Base-by-base conservation (phyloP, 1,139 yeast species). In the Ogataea hybrid region DNA sequence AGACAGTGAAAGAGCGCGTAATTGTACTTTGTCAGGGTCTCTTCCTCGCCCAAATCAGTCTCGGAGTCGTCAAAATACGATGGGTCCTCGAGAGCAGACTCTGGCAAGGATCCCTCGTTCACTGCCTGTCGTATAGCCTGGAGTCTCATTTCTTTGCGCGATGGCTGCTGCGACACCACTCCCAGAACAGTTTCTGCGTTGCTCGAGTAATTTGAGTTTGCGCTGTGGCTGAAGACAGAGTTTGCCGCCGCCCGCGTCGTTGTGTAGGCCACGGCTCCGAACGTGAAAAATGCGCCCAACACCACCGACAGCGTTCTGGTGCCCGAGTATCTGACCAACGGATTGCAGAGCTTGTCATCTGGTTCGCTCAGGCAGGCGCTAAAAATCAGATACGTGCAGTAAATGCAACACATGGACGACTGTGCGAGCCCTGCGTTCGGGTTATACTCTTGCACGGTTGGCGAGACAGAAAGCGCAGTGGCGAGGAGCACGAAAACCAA, bases 381-480 rank as follows among this genome's bases (percentile, higher is more conserved):
- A 75, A 92, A 78, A 5, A 92, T 82, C 51, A 94, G 70, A 61
- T 94, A 94, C 0, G 97, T 85, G 64, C 97, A 88, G 64, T 94
- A 94, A 32, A 89, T 75, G 14, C 94, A 84, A 28, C 94, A 97
- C 94, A 94, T 90, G 16, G 96, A 90, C 9, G 96, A 78, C 67
- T 94, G 99, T 1, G 98, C 97, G 42, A 94, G 71, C 1, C 98
- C 99, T 1, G 97, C 96, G 53, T 85, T 88, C 4, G 97, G 95
- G 61, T 94, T 94, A 57, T 77, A 80, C 59, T 88, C 97, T 64
- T 92, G 98, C 28, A 94, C 82, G 14, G 75, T 75, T 34, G 95
- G 95, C 56, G 85, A 79, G 29, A 94, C 75, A 0, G 96, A 86
- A 52, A 89, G 63, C 0, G 69, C 76, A 0, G 96, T 80, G 2